phyloP scores from a whole-genome alignment of 164 flowering plant genomes.

The Vitis rotundifolia region DNA sequence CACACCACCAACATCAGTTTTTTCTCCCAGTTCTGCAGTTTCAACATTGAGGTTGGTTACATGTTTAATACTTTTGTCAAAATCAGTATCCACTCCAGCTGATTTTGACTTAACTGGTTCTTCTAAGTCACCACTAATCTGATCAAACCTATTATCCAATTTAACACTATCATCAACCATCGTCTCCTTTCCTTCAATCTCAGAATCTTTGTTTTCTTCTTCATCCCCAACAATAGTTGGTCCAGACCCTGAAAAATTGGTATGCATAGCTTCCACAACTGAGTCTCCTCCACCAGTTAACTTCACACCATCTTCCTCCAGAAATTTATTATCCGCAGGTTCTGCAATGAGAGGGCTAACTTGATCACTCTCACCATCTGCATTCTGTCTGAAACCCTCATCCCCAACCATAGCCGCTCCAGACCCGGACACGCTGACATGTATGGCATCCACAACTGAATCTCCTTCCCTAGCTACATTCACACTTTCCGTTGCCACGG shows the following conservation, averaged over 20 bases:
- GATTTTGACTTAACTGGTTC: slow-evolving; percentile 14
- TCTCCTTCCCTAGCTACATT: slow-evolving; percentile 2
- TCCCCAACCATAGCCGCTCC: slow-evolving; percentile 10
- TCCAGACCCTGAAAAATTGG: slow-evolving; percentile 15
- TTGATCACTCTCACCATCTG: neutral
- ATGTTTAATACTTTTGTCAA: slow-evolving; percentile 2
- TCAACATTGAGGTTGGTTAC: slow-evolving; percentile 8
- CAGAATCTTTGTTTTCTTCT: slow-evolving; percentile 22
- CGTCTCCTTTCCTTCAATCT: slow-evolving; percentile 18
- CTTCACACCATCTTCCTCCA: slow-evolving; percentile 17
- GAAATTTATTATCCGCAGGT: slow-evolving; percentile 10
- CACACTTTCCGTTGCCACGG: slow-evolving; percentile 3
- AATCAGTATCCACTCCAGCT: slow-evolving; percentile 12
- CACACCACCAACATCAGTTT: slow-evolving; percentile 7
- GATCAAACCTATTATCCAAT: slow-evolving; percentile 26
- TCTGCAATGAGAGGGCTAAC: slow-evolving; percentile 1
- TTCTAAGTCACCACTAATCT: slow-evolving; percentile 11
- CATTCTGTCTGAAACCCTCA: neutral
- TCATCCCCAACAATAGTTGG: slow-evolving; percentile 29
- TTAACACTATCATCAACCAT: slow-evolving; percentile 15
- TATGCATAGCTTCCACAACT: slow-evolving; percentile 20
- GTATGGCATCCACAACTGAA: slow-evolving; percentile 11
- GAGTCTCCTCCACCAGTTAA: slow-evolving; percentile 26
- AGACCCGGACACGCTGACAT: slow-evolving; percentile 4
- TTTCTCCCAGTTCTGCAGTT: slow-evolving; percentile 8